Evolutionary conservation across 177 flowering plant genomes (phyloP), one percentile per base, ranked within the genome.

Genomic region (Vitis hybrid): DNA sequence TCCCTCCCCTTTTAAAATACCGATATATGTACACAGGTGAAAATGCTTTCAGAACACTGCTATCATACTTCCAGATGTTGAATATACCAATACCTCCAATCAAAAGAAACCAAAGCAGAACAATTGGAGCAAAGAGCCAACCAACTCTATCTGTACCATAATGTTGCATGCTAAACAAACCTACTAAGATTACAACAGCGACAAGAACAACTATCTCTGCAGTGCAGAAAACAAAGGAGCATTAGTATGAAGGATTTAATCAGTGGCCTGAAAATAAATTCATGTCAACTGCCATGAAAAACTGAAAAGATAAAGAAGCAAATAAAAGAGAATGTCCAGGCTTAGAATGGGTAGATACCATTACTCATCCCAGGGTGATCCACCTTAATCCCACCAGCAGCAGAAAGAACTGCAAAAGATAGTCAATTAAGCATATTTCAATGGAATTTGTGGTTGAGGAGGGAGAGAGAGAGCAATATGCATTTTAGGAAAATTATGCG

Each of bases 41-140:
- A 81, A 93, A 89, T 18, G 98, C 98, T 74, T 69, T 86, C 49
- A 91, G 74, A 68, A 91, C 92, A 13, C 84, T 77, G 71, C 78
- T 79, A 67, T 86, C 94, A 70, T 90, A 78, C 60, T 88, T 91
- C 86, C 90, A 88, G 56, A 93, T 85, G 79, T 91, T 93, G 86
- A 79, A 86, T 27, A 86, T 81, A 68, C 98, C 98, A 67, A 93
- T 88, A 20, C 90, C 87, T 68, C 98, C 98, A 77, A 93, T 90
- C 49, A 89, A 66, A 41, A 93, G 86, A 83, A 93, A 91, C 98
- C 98, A 93, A 70, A 93, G 78, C 62, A 93, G 83, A 41, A 93
- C 95, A 65, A 93, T 70, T 7, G 98, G 98, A 61, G 98, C 95
- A 84, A 91, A 91, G 49, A 91, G 90, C 95, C 95, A 91, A 20